phyloP scores from a whole-genome alignment of 768 basidiomycete genomes.

The Suillus subalutaceus region DNA sequence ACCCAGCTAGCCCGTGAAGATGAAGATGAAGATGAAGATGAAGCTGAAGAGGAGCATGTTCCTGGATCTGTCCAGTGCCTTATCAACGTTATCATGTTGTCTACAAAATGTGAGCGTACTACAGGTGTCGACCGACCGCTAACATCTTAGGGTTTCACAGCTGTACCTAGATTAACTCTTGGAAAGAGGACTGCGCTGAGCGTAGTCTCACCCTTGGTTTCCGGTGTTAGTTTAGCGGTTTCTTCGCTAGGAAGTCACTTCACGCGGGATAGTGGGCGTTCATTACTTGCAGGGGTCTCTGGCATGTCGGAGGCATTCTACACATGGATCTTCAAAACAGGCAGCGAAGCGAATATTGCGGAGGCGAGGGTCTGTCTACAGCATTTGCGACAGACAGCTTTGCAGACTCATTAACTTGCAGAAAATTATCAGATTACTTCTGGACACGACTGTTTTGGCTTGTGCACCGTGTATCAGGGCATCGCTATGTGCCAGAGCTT shows the following conservation, averaged over 20 bases:
- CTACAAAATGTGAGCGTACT: slow-evolving; percentile 23
- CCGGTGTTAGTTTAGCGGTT: slow-evolving; percentile 17
- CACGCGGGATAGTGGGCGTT: slow-evolving; percentile 22
- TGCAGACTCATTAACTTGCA: slow-evolving; percentile 15
- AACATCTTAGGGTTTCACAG: slow-evolving; percentile 15
- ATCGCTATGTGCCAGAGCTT: slow-evolving; percentile 48
- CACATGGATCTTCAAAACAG: slow-evolving; percentile 19
- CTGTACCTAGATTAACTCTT: slow-evolving; percentile 26
- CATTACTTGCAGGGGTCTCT: slow-evolving; percentile 22
- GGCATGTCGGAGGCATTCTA: slow-evolving; percentile 18
- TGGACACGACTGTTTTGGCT: slow-evolving; percentile 39
- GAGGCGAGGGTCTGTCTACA: slow-evolving; percentile 26
- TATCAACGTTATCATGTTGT: slow-evolving; percentile 23
- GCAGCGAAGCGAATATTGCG: background rate
- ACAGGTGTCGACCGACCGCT: background rate
- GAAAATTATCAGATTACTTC: slow-evolving; percentile 31
- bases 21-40: slow-evolving; percentile 8
- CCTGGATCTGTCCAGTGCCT: slow-evolving; percentile 14
- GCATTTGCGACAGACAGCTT: background rate
- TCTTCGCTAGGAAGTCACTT: slow-evolving; percentile 18
- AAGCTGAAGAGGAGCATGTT: slow-evolving; percentile 25
- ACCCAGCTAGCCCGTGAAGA: slow-evolving; percentile 15
- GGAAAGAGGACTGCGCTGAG: slow-evolving; percentile 28
- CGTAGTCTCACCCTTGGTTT: slow-evolving; percentile 23
- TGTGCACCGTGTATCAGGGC: slow-evolving; percentile 44